These are phyloP conservation scores for Claviceps quebecensis DNA, from an alignment of 2,329 filamentous ascomycete genomes.

Conservation along the genomic window DNA sequence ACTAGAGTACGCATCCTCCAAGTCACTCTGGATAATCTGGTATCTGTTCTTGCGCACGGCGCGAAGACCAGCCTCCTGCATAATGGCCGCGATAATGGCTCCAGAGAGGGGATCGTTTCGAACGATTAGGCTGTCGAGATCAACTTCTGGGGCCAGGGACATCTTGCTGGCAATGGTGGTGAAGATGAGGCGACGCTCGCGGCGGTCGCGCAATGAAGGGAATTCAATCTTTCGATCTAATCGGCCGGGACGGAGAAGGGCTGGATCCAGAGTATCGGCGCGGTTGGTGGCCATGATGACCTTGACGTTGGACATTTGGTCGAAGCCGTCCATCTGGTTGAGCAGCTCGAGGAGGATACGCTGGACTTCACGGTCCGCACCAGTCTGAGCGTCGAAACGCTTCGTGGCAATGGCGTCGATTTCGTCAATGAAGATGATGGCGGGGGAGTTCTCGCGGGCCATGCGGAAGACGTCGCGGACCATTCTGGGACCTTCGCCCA, in stretches of 20 bases:
- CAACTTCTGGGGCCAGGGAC: constrained; percentile 91
- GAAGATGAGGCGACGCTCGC: constrained; percentile 94
- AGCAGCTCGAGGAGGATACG: constrained; percentile 93
- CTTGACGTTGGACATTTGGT: constrained; percentile 97
- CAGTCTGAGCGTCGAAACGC: constrained; percentile 96
- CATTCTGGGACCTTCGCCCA: constrained; percentile 96
- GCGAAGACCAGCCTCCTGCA: constrained; percentile 93
- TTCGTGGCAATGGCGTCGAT: constrained; percentile 98
- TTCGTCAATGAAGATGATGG: constrained; percentile 99
- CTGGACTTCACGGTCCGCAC: constrained; percentile 94
- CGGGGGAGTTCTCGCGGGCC: constrained; percentile 94
- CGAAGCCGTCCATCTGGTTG: constrained; percentile 99
- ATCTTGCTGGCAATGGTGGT: constrained; percentile 94
- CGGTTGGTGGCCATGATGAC: constrained; percentile 99
- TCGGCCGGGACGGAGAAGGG: constrained; percentile 83
- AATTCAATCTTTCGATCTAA: constrained; percentile 98
- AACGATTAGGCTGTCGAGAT: constrained; percentile 90
- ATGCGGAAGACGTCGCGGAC: constrained; percentile 98
- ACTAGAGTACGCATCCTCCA: constrained; percentile 93
- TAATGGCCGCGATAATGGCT: constrained; percentile 93
- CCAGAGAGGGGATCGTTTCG: constrained; percentile 91
- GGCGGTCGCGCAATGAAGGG: constrained; percentile 81
- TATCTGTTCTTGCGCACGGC: constrained; percentile 96
- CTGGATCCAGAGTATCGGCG: constrained; percentile 91
- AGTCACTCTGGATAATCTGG: constrained; percentile 94